phyloP scores from a whole-genome alignment of 31 red algal species.

The Endocladia muricata region DNA sequence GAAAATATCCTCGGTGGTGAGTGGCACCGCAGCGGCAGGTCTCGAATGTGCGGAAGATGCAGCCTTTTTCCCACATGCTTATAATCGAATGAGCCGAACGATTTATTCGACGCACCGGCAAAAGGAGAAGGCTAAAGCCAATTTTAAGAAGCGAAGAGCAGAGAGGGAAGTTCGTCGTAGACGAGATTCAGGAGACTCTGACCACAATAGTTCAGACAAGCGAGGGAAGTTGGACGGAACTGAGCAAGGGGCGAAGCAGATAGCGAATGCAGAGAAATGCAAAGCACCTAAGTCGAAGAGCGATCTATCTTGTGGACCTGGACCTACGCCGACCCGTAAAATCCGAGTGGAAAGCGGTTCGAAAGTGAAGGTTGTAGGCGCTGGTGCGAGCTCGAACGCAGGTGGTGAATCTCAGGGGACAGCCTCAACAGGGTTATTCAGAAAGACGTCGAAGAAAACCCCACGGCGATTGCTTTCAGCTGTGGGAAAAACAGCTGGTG shows the following conservation, averaged over 20 bases:
- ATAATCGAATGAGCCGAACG: conserved; percentile 82
- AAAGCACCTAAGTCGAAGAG: too few species aligned
- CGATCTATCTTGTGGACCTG: too few species aligned
- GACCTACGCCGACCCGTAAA: neutral
- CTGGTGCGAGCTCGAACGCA: neutral
- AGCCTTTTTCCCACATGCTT: conserved; percentile 89
- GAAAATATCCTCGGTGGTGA: conserved; percentile 73
- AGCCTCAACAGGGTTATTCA: conserved; percentile 22
- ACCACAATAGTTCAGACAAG: too few species aligned
- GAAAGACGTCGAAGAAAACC: conserved; percentile 54
- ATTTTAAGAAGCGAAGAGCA: conserved; percentile 40
- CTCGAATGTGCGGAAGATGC: conserved; percentile 84
- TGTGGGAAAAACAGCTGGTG: conserved; percentile 18
- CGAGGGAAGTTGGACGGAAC: too few species aligned
- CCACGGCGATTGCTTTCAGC: conserved; percentile 2
- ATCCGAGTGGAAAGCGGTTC: neutral
- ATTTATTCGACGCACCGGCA: conserved; percentile 61
- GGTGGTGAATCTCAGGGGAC: neutral
- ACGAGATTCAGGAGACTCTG: neutral
- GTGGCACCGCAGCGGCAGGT: conserved; percentile 80
- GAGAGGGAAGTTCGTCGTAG: conserved; percentile 30
- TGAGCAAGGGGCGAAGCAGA: too few species aligned
- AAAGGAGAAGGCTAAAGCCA: conserved; percentile 57
- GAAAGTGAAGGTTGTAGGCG: neutral
- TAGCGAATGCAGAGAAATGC: too few species aligned